These are phyloP conservation scores for Pichia cephalocereana DNA, from an alignment of 805 yeast genomes.

Conservation along the genomic window DNA sequence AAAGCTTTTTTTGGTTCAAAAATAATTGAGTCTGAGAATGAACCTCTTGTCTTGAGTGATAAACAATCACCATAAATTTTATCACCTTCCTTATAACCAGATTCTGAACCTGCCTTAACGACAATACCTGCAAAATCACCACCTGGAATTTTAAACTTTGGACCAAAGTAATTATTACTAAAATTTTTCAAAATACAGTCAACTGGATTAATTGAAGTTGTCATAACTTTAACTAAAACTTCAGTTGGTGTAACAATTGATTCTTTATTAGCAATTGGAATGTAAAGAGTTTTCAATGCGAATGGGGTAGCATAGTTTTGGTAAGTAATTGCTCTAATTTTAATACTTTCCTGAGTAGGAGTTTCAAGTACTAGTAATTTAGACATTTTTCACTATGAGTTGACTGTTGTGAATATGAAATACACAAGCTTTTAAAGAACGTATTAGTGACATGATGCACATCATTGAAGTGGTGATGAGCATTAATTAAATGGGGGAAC, in stretches of 20 bases:
- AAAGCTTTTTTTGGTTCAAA: conserved; percentile 22
- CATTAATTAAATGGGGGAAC: no score
- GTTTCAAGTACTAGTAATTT: not conserved
- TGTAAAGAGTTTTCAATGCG: conserved; percentile 4
- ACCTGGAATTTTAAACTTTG: conserved; percentile 13
- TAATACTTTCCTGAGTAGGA: not conserved
- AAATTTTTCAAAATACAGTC: conserved; percentile 11
- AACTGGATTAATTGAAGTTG: conserved; percentile 17
- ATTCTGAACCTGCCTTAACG: conserved; percentile 14
- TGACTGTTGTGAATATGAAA: no score
- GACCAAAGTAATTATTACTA: conserved; percentile 5
- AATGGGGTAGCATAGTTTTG: conserved; percentile 8
- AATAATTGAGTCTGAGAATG: conserved; percentile 39
- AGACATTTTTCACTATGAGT: not conserved
- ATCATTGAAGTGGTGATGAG: no score
- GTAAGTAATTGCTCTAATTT: conserved; percentile 12
- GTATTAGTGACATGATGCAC: no score
- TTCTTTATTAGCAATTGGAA: conserved; percentile 1
- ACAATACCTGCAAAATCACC: conserved; percentile 20
- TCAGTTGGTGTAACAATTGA: conserved; percentile 10
- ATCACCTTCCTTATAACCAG: conserved; percentile 15
- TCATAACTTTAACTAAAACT: conserved; percentile 12
- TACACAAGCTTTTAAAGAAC: no score
- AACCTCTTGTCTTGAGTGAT: conserved; percentile 22
- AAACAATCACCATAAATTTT: conserved; percentile 13